A percentile compares a stretch with the other conserved stretches of the same genome.
phyloP scores from a whole-genome alignment of 192 early-diverging fungal species.

The Mortierella antarctica region DNA sequence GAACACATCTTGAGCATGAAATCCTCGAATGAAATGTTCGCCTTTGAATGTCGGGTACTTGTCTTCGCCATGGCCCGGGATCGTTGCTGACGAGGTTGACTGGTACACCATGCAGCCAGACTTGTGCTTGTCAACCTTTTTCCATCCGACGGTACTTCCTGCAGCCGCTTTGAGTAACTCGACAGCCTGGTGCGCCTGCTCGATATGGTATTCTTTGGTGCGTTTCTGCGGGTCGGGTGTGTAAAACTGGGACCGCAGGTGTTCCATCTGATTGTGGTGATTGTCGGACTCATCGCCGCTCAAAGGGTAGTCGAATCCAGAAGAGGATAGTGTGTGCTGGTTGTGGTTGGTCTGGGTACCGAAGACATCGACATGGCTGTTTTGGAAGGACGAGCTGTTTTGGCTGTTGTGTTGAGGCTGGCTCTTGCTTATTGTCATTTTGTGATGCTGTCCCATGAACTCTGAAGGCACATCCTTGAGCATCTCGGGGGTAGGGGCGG shows the following conservation, averaged over 20 bases:
- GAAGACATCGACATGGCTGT: not conserved
- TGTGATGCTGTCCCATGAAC: constrained; percentile 41
- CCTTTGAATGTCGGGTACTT: constrained; percentile 66
- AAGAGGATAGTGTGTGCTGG: not conserved
- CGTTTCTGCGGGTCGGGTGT: constrained; percentile 38
- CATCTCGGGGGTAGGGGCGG: not conserved
- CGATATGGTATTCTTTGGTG: constrained; percentile 57
- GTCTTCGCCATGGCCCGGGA: constrained; percentile 39
- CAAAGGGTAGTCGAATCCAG: constrained; percentile 21
- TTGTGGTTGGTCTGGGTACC: constrained; percentile 6
- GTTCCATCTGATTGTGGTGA: constrained; percentile 26
- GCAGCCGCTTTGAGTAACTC: constrained; percentile 54
- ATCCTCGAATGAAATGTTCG: constrained; percentile 60
- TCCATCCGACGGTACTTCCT: constrained; percentile 54
- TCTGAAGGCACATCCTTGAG: constrained; percentile 20
- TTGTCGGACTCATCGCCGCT: constrained; percentile 51
- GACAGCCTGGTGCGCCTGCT: constrained; percentile 60
- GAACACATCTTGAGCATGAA: constrained; percentile 60
- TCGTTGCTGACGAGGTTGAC: constrained; percentile 38
- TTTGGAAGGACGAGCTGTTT: constrained; percentile 8
- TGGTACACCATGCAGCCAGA: constrained; percentile 61
- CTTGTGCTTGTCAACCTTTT: constrained; percentile 65
- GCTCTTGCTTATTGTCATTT: constrained; percentile 28
- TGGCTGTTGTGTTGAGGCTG: constrained; percentile 3
- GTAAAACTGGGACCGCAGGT: constrained; percentile 44